Evolutionary conservation across 2,329 filamentous ascomycete genomes (phyloP).

Genomic region (Westerdykella aurantiaca): DNA sequence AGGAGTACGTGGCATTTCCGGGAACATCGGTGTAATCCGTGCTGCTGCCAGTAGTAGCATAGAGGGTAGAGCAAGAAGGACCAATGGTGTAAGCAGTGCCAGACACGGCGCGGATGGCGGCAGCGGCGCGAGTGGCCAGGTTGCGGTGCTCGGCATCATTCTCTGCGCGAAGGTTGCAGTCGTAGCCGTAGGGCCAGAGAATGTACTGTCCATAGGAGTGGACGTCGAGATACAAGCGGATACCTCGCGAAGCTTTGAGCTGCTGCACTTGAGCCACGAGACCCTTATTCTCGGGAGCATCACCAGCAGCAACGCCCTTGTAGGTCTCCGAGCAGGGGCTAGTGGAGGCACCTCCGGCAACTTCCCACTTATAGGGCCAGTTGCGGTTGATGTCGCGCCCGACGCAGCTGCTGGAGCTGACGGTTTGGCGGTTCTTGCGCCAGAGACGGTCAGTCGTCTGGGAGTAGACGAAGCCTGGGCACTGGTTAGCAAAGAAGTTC

Average conservation of each 20-base stretch:
- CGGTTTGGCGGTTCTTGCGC: constrained; percentile 37
- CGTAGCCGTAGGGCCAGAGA: constrained; percentile 50
- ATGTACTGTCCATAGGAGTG: constrained; percentile 49
- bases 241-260: constrained; percentile 42
- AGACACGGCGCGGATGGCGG: constrained; percentile 52
- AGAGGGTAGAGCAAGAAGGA: constrained; percentile 55
- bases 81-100: constrained; percentile 42
- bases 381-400: constrained; percentile 38
- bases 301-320: constrained; percentile 29
- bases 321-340: constrained; percentile 36
- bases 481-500: constrained; percentile 6
- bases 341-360: constrained; percentile 31
- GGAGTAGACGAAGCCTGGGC: constrained; percentile 33
- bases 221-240: constrained; percentile 59
- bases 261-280: constrained; percentile 41
- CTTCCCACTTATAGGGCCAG: constrained; percentile 36
- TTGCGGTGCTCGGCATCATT: constrained; percentile 47
- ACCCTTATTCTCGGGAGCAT: constrained; percentile 30
- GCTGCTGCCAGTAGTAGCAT: constrained; percentile 47
- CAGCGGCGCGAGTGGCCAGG: constrained; percentile 45
- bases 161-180: constrained; percentile 44
- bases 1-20: constrained; percentile 40
- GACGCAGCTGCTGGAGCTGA: constrained; percentile 26
- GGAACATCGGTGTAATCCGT: constrained; percentile 42
- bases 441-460: constrained; percentile 38